Evolutionary conservation across 352 stramenopile genomes (phyloP).

Genomic region (Phytophthora lateralis): DNA sequence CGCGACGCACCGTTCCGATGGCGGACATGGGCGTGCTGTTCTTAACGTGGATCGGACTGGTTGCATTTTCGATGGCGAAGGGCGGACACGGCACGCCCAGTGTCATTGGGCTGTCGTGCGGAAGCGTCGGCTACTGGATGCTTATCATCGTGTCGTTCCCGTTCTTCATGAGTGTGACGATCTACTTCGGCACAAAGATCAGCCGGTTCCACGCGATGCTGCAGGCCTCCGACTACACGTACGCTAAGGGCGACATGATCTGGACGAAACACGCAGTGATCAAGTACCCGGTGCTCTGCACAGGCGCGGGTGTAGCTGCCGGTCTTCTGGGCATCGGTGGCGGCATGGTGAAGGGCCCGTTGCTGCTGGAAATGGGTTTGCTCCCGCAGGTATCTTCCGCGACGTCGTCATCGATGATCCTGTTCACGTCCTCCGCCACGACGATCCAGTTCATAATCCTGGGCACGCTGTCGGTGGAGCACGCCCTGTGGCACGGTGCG

Average conservation of each 20-base stretch:
- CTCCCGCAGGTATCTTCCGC: slow-evolving; percentile 87
- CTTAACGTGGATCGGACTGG: slow-evolving; percentile 77
- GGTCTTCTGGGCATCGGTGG: slow-evolving; percentile 89
- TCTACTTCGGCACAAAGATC: slow-evolving; percentile 83
- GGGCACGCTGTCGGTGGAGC: slow-evolving; percentile 91
- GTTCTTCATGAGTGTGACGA: slow-evolving; percentile 71
- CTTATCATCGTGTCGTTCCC: slow-evolving; percentile 67
- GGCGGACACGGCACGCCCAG: slow-evolving; percentile 78
- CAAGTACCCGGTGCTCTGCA: slow-evolving; percentile 79
- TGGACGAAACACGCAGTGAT: slow-evolving; percentile 93
- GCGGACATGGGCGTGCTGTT: slow-evolving; percentile 71
- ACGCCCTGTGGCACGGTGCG: slow-evolving; percentile 89
- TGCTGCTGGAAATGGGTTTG: slow-evolving; percentile 91
- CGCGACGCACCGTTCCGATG: slow-evolving; percentile 58
- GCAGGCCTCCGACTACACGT: slow-evolving; percentile 87
- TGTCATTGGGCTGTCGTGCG: slow-evolving; percentile 72
- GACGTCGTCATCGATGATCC: slow-evolving; percentile 92
- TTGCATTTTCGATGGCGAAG: slow-evolving; percentile 82
- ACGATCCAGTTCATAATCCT: slow-evolving; percentile 96
- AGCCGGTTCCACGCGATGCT: slow-evolving; percentile 61
- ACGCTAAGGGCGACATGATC: slow-evolving; percentile 95
- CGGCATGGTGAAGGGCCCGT: slow-evolving; percentile 90
- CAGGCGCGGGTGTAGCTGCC: slow-evolving; percentile 70
- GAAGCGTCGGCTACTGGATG: slow-evolving; percentile 70
- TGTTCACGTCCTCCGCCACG: slow-evolving; percentile 95